Base-by-base conservation (phyloP, 345 rosid species). In the Bruguiera gymnorhiza region DNA sequence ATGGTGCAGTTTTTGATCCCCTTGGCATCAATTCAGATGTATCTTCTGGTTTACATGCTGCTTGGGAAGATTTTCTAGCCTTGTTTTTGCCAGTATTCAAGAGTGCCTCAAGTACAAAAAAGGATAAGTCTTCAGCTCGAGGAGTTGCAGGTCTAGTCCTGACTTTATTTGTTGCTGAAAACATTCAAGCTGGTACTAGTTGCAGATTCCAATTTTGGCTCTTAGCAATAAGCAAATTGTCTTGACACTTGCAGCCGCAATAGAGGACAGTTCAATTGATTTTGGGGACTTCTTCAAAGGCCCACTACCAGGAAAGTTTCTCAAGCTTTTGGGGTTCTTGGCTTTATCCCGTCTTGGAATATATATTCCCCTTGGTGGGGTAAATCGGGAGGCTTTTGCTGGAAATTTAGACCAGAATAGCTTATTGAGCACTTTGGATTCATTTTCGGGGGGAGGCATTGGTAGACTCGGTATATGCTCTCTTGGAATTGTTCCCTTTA, bases 181-280 rank as follows among this genome's bases (percentile, higher is more conserved):
- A 15, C 50, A 43, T 43, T 15, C 53, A 31, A 27, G 53, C 24
- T n/a, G 30, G 30, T 64, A 70, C 66, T 67, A 48, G 59, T 56
- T 31, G 31, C 32, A 30, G 48, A 54, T 72, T 26, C 24, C 37
- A 34, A 62, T 48, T 9, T 32, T 70, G 55, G 24, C 62, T 75
- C 57, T 67, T 61, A 13, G 67, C 39, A 34, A 26, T 80, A 68
- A 69, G 75, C 62, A 29, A 56, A 36, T 63, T 71, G 50, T 43
- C 76, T 79, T 85, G 56, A 27, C 59, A 69, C 69, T 67, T 74
- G 67, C 91, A 95, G 97, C 97, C 81, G 96, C 97, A 68, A 95
- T 95, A 72, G 99, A 95, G 85, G 99, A 95, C 70, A 92, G 97
- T 80, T 95, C 97, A 34, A 92, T 95, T 82, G 99, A 92, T 73